Evolutionary conservation across 192 early-diverging fungal genomes (phyloP).

Genomic region (Coemansia sp.): DNA sequence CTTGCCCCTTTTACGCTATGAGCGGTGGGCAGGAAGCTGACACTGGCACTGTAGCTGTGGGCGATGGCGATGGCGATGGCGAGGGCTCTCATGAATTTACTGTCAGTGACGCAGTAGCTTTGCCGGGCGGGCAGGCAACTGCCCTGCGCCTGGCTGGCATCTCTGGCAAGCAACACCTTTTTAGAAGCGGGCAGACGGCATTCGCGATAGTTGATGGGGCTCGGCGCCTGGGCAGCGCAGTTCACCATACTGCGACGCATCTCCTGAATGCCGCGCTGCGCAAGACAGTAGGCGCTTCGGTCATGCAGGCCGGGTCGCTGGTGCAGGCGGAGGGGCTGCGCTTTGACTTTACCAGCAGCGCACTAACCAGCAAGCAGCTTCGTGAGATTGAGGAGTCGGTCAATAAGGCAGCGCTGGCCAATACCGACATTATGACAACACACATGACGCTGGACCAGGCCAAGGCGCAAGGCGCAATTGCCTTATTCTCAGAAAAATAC

Average conservation of each 20-base stretch:
- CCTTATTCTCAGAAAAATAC: conserved; percentile 93
- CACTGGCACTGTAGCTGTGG: conserved; percentile 73
- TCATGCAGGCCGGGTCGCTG: conserved; percentile 92
- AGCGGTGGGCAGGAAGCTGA: conserved; percentile 94
- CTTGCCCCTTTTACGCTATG: conserved; percentile 94
- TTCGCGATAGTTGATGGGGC: conserved; percentile 77
- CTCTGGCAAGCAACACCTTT: conserved; percentile 71
- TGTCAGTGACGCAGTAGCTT: conserved; percentile 59
- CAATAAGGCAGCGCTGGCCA: conserved; percentile 74
- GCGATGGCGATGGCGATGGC: conserved; percentile 61
- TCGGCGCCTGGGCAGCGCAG: conserved; percentile 78
- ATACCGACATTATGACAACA: conserved; percentile 67
- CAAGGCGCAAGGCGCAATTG: conserved; percentile 80
- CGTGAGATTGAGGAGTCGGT: conserved; percentile 68
- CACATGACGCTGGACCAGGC: conserved; percentile 80
- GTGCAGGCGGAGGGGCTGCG: conserved; percentile 88
- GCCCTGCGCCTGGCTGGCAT: conserved; percentile 79
- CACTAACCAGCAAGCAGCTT: conserved; percentile 64
- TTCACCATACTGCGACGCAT: conserved; percentile 97
- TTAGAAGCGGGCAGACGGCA: conserved; percentile 63
- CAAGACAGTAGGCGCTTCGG: conserved; percentile 65
- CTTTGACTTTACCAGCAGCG: conserved; percentile 86
- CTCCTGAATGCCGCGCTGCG: conserved; percentile 91
- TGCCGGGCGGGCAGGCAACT: conserved; percentile 72
- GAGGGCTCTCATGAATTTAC: conserved; percentile 66